phyloP scores from a whole-genome alignment of 768 basidiomycete species.

The Polyporus arcularius region DNA sequence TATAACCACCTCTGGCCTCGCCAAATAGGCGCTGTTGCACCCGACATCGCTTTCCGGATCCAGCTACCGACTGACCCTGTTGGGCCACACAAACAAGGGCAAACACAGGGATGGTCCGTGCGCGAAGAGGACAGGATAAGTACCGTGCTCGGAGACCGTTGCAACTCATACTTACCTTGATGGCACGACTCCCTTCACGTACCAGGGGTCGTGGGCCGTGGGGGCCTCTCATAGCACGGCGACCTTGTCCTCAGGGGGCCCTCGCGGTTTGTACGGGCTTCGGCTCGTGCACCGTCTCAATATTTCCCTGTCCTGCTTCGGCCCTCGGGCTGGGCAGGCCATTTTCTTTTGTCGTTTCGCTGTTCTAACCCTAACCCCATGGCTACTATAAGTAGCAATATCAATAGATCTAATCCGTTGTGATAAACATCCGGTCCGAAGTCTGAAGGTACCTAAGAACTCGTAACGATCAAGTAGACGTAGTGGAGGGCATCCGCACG shows the following conservation, averaged over 20 bases:
- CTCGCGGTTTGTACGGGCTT: conserved; percentile 42
- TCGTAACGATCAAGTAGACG: no score
- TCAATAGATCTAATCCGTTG: not conserved
- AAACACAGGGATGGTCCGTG: conserved; percentile 19
- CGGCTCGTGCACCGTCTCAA: conserved; percentile 37
- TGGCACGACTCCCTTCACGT: conserved; percentile 36
- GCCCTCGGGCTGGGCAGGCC: conserved; percentile 27
- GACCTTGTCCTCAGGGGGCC: conserved; percentile 52
- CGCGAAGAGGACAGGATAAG: conserved; percentile 6
- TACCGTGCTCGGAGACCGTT: not conserved
- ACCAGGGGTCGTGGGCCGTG: conserved; percentile 36
- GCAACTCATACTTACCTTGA: conserved; percentile 34
- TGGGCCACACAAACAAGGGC: conserved; percentile 1
- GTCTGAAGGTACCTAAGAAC: no score
- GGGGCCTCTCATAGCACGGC: conserved; percentile 50
- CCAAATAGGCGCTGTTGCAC: no score
- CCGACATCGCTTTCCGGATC: no score
- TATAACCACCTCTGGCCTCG: no score
- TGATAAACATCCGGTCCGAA: no score
- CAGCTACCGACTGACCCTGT: not conserved
- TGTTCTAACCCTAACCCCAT: conserved; percentile 23
- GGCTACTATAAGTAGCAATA: not conserved
- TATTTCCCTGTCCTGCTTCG: conserved; percentile 26
- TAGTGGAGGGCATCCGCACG: no score
- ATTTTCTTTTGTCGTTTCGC: conserved; percentile 9